Evolutionary conservation across 306 rosid species (phyloP), one percentile per base, ranked within the genome.

Genomic region (Pachyrhizus erosus): DNA sequence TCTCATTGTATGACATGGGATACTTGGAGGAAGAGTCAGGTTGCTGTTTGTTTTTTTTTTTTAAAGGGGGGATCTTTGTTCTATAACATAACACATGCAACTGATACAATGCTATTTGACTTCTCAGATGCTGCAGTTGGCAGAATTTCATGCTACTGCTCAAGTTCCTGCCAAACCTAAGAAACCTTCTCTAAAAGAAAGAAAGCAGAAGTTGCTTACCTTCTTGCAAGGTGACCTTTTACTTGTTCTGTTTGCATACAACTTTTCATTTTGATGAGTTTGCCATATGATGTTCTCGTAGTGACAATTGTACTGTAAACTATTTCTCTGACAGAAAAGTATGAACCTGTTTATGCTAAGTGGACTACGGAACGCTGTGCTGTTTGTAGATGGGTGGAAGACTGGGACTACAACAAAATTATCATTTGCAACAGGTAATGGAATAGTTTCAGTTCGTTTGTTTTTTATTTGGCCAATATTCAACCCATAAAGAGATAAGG

Each of bases 291-390:
- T 75, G 49, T 84, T 85, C 79, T 60, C 54, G 26, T 49, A 76
- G 60, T 49, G 58, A 72, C 42, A 51, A 29, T 42, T 45, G 34
- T 72, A 70, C 80, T 70, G 61, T 69, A 70, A 85, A 65, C 57
- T 57, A 24, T 84, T 75, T 80, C 37, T 80, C 60, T 79, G 67
- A 82, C 94, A 96, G 99, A 96, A 88, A 94, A 87, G 83, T 96
- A 96, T 51, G 98, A 93, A 87, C 99, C 99, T 57, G 97, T 96
- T 79, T 60, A 85, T 85, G 94, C 94, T 20, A 96, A 91, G 87
- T 96, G 99, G 99, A 96, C 99, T 61, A 96, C 99, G n/a, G 99
- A 96, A 81, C 97, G 99, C 80, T 96, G 99, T 84, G 99, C 99
- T 69, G 97, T 96, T 42, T 96, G 99, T 86, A 92, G 99, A 91